Evolutionary conservation across 2,329 filamentous ascomycete genomes (phyloP).

Genomic region (Harringtonia aguacate): DNA sequence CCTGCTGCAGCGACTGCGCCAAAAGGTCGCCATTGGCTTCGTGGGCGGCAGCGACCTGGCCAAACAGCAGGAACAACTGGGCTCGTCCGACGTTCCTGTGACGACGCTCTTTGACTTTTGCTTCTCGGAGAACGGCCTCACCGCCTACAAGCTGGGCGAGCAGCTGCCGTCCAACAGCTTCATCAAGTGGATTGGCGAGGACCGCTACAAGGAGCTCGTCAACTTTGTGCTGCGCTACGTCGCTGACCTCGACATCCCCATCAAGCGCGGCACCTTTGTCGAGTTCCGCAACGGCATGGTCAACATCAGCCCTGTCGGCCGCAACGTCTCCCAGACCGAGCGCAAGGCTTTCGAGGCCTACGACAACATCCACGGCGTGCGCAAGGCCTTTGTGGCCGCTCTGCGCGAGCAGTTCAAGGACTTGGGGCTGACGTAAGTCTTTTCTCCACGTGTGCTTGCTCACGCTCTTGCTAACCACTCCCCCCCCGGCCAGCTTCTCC

Average conservation of each 20-base stretch:
- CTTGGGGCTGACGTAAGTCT: constrained; percentile 68
- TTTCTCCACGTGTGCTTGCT: not conserved
- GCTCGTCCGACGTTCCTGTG: constrained; percentile 55
- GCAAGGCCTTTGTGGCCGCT: constrained; percentile 63
- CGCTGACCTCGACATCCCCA: constrained; percentile 70
- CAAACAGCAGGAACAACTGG: constrained; percentile 96
- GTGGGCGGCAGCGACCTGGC: constrained; percentile 84
- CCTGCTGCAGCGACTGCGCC: constrained; percentile 67
- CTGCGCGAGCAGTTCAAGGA: constrained; percentile 76
- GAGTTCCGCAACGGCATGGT: constrained; percentile 91
- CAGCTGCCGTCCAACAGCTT: constrained; percentile 71
- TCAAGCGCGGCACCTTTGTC: constrained; percentile 77
- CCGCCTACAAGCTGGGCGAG: constrained; percentile 74
- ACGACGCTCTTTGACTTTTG: constrained; percentile 91
- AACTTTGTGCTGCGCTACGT: constrained; percentile 72
- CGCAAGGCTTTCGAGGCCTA: constrained; percentile 72
- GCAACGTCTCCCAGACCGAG: constrained; percentile 76
- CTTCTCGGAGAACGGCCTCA: constrained; percentile 95
- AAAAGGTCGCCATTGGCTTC: constrained; percentile 82
- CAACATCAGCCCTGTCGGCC: constrained; percentile 73
- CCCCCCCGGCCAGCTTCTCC: constrained; percentile 56
- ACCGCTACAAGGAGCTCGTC: constrained; percentile 66
- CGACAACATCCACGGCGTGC: constrained; percentile 67
- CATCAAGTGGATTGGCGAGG: constrained; percentile 85
- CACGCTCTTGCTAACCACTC: not conserved